Evolutionary conservation across 2,329 filamentous ascomycete genomes (phyloP), one percentile per base, ranked within the genome.

Genomic region (Seiridium unicorne): DNA sequence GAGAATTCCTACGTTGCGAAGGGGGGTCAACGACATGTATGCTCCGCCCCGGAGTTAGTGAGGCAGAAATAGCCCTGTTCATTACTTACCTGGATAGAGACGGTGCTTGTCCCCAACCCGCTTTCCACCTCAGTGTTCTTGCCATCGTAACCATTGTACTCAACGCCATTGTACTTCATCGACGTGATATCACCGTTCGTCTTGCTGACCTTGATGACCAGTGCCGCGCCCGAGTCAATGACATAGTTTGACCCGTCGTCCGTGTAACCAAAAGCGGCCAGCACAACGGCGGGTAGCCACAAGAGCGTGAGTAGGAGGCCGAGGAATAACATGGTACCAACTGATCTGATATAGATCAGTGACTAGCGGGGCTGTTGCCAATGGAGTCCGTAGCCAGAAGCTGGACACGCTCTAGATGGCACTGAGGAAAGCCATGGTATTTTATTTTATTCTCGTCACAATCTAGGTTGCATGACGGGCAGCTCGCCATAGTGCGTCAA

Each of bases 211-310:
- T 70, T 71, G 62, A 75, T 73, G 38, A 74, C 67, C 5, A 75
- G 66, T 9, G 66, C 64, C 3, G 71, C 63, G 1, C 72, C 71
- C 18, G 67, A 70, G 61, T 71, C 75, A 44, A 77, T 74, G n/a
- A 75, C 70, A 61, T 75, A 77, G 61, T 75, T 73, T 42, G 66
- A 70, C 32, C 70, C 73, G 55, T 73, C 68, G 32, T 78, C 75
- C 1, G 69, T 73, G 63, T 73, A 78, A 32, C 76, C 76, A 67
- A 73, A 78, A 5, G 70, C 73, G 40, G 76, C 76, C 3, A 72
- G 67, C 31, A 70, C 75, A 44, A 62, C 64, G 9, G 68, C 66
- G 36, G 64, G 69, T 64, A 60, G 72, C 65, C 63, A 65, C 53
- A 66, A 68, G 47, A 69, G 61, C n/a, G 67, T 61, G 44, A 62